Evolutionary conservation across 257 asterid species (phyloP).

Genomic region (Salvia miltiorrhiza): DNA sequence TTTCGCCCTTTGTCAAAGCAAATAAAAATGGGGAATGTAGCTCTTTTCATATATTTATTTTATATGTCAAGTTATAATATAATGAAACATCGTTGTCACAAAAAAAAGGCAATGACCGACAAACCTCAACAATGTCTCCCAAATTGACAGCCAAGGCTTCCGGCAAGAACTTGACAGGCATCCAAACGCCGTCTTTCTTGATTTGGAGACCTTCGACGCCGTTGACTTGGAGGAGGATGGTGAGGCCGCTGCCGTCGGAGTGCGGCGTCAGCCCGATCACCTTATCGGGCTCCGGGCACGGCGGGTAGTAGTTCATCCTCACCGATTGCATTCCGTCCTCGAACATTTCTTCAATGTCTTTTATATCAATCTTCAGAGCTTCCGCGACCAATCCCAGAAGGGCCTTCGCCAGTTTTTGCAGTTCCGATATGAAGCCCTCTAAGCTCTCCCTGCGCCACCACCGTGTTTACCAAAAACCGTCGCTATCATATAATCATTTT

Average conservation of each 20-base stretch:
- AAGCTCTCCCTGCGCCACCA: slow-evolving; percentile 44
- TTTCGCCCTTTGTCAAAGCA: background rate
- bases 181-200: slow-evolving; percentile 61
- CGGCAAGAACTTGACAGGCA: slow-evolving; percentile 44
- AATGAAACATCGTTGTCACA: background rate
- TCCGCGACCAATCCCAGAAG: slow-evolving; percentile 33
- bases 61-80: background rate
- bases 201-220: slow-evolving; percentile 69
- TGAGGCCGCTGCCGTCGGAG: slow-evolving; percentile 56
- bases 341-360: slow-evolving; percentile 38
- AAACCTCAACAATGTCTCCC: slow-evolving; percentile 57
- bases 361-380: slow-evolving; percentile 31
- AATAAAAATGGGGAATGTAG: too few relatives aligned
- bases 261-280: slow-evolving; percentile 60
- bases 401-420: slow-evolving; percentile 36
- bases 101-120: too few relatives aligned
- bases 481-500: background rate
- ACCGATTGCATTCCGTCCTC: slow-evolving; percentile 60
- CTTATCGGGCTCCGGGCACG: slow-evolving; percentile 48
- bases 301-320: slow-evolving; percentile 67
- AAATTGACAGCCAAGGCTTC: slow-evolving; percentile 60
- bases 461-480: background rate
- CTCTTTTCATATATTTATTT: background rate
- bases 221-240: slow-evolving; percentile 55
- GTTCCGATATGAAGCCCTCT: slow-evolving; percentile 41